These are phyloP conservation scores for Pseudoneurospora amorphoporcata DNA, from an alignment of 495 filamentous ascomycete genomes.

Conservation along the genomic window DNA sequence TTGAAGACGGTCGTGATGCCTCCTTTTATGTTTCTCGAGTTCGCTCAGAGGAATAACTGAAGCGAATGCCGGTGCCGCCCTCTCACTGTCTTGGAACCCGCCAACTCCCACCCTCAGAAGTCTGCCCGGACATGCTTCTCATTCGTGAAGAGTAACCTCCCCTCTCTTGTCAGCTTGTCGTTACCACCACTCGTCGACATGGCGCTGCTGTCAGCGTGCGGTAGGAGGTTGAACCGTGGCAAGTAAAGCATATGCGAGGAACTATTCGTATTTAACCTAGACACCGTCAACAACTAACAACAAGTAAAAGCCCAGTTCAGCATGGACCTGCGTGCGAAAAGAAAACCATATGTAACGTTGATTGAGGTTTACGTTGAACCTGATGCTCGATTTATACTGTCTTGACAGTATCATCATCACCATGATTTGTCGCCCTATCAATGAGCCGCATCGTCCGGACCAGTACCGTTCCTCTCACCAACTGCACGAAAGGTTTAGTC, in stretches of 20 bases:
- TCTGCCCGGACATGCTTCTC: not conserved
- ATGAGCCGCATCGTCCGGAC: conserved; percentile 26
- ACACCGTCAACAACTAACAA: not conserved
- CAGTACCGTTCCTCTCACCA: conserved; percentile 38
- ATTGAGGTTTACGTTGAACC: not conserved
- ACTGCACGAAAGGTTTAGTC: conserved; percentile 22
- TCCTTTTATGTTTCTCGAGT: not conserved
- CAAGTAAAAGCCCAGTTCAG: not conserved
- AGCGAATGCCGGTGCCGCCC: not conserved
- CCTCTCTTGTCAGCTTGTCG: not conserved
- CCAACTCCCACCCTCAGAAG: not conserved
- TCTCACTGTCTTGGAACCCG: not conserved
- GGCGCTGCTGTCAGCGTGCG: not conserved
- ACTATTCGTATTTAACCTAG: not conserved
- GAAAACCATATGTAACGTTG: not conserved
- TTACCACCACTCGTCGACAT: not conserved
- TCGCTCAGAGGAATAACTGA: not conserved
- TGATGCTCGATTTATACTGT: not conserved
- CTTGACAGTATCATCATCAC: no score
- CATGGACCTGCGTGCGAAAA: not conserved
- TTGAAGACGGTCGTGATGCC: not conserved
- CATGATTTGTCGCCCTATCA: not conserved
- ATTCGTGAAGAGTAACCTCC: not conserved
- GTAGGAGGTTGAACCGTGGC: no score
- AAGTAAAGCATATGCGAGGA: no score